Base-by-base conservation (phyloP, 768 basidiomycete genomes). In the Mycena galopus region DNA sequence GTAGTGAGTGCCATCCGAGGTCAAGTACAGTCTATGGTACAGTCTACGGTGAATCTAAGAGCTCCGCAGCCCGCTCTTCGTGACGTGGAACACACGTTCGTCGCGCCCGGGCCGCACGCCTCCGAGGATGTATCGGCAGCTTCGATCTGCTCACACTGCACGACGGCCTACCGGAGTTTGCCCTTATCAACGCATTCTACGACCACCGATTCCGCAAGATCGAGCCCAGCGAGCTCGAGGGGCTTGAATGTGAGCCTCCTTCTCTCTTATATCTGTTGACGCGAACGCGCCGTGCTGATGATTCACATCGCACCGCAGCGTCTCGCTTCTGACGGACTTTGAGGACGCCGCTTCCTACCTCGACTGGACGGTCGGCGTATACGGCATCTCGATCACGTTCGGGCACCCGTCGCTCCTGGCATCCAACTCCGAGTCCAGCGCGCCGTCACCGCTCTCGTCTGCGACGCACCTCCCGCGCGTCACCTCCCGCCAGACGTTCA, bases 51-150 rank as follows among this genome's bases (percentile, higher is more conserved):
- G 23, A 19, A 4, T 33, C 12, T 35, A 37, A n/a, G 9, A 16
- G n/a, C 47, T 4, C 57, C 60, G 9, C 27, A 96, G 96, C 82
- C 96, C 97, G 16, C 86, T 99, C 66, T 99, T 99, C 82, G 96
- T 99, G 35, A 99, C 97, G 8, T 99, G 97, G 97, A 96, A 96
- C 82, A 92, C 90, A 53, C 88, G 88, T 70, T 86, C 89, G 35
- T 86, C 86, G 68, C 90, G 89, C 67, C 84, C 89, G 23, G 91
- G 90, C 35, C 88, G 89, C 69, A 53, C 86, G 89, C 69, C 85
- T 99, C 72, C 86, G 97, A 63, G 97, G 97, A 57, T 99, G 97
- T 83, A 98, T 99, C 76, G 97, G 97, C 78, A 96, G 90, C 82
- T 99, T 99, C 78, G 90, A 92, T 37, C 87, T 94, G 14, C 87